Evolutionary conservation across 495 filamentous ascomycete species (phyloP).

Genomic region (Neurospora hispaniola): DNA sequence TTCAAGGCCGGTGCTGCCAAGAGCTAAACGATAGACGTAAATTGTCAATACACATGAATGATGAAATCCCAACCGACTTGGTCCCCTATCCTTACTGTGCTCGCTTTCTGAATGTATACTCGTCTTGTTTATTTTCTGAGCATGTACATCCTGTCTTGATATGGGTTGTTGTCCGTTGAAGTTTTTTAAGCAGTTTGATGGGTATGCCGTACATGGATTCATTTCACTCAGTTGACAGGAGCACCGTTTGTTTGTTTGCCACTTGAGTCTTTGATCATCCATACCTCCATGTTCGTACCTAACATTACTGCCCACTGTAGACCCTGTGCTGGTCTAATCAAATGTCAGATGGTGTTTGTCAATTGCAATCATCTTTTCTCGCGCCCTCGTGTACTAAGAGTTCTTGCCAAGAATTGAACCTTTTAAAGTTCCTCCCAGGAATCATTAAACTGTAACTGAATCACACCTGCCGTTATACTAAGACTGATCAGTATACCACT

Average conservation of each 20-base stretch:
- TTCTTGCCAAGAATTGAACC: no score
- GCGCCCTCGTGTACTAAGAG: no score
- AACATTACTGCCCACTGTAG: neutral
- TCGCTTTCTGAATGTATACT: neutral
- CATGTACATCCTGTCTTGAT: no score
- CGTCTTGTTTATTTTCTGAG: neutral
- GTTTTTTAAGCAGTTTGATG: no score
- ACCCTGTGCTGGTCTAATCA: neutral
- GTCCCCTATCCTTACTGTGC: neutral
- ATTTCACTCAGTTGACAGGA: neutral
- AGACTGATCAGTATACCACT: no score
- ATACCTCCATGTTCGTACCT: neutral
- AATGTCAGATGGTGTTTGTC: neutral
- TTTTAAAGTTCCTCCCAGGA: no score
- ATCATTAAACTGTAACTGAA: no score
- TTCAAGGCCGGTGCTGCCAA: constrained; percentile 97
- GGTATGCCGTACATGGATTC: no score
- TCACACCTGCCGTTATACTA: no score
- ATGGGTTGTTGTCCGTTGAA: no score
- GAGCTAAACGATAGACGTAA: constrained; percentile 30
- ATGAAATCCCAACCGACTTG: neutral
- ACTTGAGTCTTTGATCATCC: neutral
- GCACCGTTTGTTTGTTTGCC: neutral
- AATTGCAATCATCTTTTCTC: no score
- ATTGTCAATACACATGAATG: neutral